These are phyloP conservation scores for Aureobasidium melanogenum DNA, from an alignment of 2,329 filamentous ascomycete species.

Conservation along the genomic window DNA sequence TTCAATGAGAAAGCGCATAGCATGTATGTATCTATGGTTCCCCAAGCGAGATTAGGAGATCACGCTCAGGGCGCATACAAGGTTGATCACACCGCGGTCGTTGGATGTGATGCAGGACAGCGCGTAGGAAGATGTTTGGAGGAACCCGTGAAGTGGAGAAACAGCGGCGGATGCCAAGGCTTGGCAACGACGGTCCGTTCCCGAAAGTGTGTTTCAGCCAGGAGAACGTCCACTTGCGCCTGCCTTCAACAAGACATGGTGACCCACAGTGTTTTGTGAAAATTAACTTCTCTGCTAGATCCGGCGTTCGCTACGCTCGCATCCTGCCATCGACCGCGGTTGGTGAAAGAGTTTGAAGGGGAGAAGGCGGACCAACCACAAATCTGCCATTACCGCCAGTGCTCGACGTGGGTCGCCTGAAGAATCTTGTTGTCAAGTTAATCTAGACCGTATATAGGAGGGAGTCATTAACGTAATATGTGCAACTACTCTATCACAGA, in stretches of 20 bases:
- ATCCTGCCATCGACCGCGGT: background rate
- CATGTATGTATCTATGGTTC: background rate
- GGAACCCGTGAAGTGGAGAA: background rate
- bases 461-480: background rate
- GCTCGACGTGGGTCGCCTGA: background rate
- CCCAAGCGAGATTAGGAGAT: background rate
- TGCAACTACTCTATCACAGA: background rate
- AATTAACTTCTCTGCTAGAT: background rate
- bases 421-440: background rate
- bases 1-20: too few relatives aligned
- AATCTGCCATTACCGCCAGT: background rate
- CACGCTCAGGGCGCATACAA: background rate
- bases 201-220: background rate
- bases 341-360: background rate
- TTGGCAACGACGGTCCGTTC: background rate
- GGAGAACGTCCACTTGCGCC: background rate
- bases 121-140: background rate
- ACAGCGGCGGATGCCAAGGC: background rate
- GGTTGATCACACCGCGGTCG: background rate
- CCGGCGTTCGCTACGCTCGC: background rate
- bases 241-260: background rate
- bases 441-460: background rate
- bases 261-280: constrained; percentile 7
- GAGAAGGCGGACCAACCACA: background rate
- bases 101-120: background rate